phyloP scores from a whole-genome alignment of 306 rosid genomes.

The Prunus fruticosa region DNA sequence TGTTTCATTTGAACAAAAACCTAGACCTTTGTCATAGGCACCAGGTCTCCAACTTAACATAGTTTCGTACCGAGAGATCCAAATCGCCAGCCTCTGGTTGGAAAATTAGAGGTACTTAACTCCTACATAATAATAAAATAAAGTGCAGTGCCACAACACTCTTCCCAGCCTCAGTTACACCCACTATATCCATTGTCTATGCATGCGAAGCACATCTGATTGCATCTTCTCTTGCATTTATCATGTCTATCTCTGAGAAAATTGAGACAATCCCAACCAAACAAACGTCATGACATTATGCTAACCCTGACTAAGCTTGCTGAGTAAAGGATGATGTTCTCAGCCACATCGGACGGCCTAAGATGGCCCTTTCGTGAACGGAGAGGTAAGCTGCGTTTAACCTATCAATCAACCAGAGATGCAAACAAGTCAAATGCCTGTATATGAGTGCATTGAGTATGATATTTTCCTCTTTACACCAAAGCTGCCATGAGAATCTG shows the following conservation, averaged over 20 bases:
- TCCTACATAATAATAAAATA: neutral
- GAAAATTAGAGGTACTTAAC: neutral
- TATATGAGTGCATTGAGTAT: neutral
- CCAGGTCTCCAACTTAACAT: too few species aligned
- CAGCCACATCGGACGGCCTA: slow-evolving; percentile 59
- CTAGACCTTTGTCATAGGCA: too few species aligned
- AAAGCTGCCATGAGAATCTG: neutral
- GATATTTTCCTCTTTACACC: neutral
- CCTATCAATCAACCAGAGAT: slow-evolving; percentile 37
- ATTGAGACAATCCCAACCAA: neutral
- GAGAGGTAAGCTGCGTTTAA: slow-evolving; percentile 77
- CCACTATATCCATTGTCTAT: neutral
- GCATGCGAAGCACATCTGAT: neutral
- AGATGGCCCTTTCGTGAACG: slow-evolving; percentile 53
- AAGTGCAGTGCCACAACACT: neutral
- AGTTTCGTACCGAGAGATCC: too few species aligned
- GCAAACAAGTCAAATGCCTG: slow-evolving; percentile 11
- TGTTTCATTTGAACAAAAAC: too few species aligned
- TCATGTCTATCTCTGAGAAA: neutral
- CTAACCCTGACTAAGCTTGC: slow-evolving; percentile 33
- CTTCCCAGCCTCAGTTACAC: neutral
- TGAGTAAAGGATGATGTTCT: slow-evolving; percentile 42
- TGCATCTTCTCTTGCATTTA: neutral
- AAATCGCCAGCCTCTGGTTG: too few species aligned
- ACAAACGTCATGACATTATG: neutral